These are phyloP conservation scores for Lactifluus volemus DNA, from an alignment of 768 basidiomycete genomes.

Conservation along the genomic window DNA sequence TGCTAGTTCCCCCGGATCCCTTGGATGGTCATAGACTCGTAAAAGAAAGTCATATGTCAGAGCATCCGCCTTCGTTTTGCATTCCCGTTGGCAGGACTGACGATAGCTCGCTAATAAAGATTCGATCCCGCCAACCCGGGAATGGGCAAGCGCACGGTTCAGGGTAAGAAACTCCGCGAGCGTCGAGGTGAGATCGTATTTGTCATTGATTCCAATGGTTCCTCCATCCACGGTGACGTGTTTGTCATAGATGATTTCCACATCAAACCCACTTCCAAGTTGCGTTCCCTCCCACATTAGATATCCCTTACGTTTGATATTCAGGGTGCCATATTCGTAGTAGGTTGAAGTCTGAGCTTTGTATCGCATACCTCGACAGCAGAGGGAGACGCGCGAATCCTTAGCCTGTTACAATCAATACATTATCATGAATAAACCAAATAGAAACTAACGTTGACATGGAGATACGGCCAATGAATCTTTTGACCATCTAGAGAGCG, in stretches of 20 bases:
- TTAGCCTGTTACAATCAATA: slow-evolving; percentile 31
- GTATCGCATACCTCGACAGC: slow-evolving; percentile 40
- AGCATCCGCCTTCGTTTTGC: slow-evolving; percentile 40
- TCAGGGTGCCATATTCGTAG: slow-evolving; percentile 41
- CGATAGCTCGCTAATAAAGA: slow-evolving; percentile 44
- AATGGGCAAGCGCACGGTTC: slow-evolving; percentile 44
- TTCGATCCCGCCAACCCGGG: slow-evolving; percentile 37
- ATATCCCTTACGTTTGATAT: slow-evolving; percentile 45
- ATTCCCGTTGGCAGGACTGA: slow-evolving; percentile 38
- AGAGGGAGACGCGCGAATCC: slow-evolving; percentile 38
- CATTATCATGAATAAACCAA: background rate
- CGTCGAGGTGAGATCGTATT: slow-evolving; percentile 51
- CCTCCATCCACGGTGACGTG: slow-evolving; percentile 40
- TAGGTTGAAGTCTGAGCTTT: slow-evolving; percentile 38
- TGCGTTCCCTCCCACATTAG: slow-evolving; percentile 43
- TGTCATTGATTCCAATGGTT: slow-evolving; percentile 54
- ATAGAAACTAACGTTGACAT: slow-evolving; percentile 37
- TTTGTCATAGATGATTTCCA: slow-evolving; percentile 50
- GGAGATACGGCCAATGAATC: slow-evolving; percentile 57
- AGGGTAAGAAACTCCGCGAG: slow-evolving; percentile 56
- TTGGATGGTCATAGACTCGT: slow-evolving; percentile 50
- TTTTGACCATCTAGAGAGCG: slow-evolving; percentile 55
- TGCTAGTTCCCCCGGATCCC: slow-evolving; percentile 35
- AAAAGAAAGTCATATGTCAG: slow-evolving; percentile 58
- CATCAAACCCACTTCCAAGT: slow-evolving; percentile 61